Evolutionary conservation across 1,139 yeast genomes (phyloP).

Genomic region (Yamadazyma sp.): DNA sequence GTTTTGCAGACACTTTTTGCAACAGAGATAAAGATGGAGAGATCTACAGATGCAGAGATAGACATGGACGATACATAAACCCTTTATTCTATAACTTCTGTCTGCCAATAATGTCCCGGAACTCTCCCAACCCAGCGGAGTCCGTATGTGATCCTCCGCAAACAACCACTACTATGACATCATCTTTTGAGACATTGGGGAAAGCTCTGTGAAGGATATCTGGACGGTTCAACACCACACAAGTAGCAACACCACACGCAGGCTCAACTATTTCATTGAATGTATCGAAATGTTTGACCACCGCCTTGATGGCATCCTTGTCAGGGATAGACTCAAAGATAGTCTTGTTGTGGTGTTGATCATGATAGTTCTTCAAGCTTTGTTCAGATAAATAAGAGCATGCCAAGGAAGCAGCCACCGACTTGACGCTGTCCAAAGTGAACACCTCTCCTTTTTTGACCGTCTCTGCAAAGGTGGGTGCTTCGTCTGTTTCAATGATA

Average conservation of each 20-base stretch:
- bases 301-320: constrained; percentile 32
- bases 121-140: constrained; percentile 20
- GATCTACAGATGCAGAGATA: no score
- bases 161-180: constrained; percentile 35
- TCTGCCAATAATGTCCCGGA: constrained; percentile 15
- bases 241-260: constrained; percentile 43
- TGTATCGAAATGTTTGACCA: constrained; percentile 25
- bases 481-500: constrained; percentile 39
- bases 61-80: no score
- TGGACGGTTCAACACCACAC: constrained; percentile 24
- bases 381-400: constrained; percentile 36
- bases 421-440: constrained; percentile 27
- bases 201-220: constrained; percentile 23
- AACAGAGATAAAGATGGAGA: no score
- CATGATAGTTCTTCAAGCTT: constrained; percentile 26
- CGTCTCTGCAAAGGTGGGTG: constrained; percentile 37
- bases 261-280: constrained; percentile 35
- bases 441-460: constrained; percentile 29
- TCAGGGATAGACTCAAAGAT: constrained; percentile 34
- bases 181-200: constrained; percentile 25
- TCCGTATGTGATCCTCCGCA: constrained; percentile 42
- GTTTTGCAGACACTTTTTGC: not conserved
- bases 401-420: constrained; percentile 41
- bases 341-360: constrained; percentile 17
- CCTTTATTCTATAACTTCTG: constrained; percentile 11